A percentile compares a stretch with the other conserved stretches of the same genome.
Conservation (phyloP, 495 filamentous ascomycete genomes). For the Aspergillus ostianus region DNA sequence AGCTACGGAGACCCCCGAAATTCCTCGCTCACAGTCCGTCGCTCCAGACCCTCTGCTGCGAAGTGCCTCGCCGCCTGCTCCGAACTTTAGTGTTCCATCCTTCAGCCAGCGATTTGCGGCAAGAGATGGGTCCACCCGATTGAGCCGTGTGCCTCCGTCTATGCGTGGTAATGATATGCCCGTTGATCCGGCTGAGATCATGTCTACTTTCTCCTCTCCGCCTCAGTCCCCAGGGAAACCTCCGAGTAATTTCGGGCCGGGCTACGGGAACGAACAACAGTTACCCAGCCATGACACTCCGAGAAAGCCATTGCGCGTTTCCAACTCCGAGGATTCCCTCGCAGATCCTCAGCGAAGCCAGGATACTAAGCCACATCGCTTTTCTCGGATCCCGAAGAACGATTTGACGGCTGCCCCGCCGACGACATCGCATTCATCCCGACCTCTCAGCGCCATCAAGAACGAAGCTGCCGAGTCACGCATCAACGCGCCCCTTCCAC, state of each 20-base stretch:
- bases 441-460: not conserved
- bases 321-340: slow-evolving; percentile 37
- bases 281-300: not conserved
- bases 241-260: slow-evolving; percentile 23
- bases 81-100: slow-evolving; percentile 52
- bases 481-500: not conserved
- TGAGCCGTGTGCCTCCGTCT: slow-evolving; percentile 20
- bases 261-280: slow-evolving; percentile 23
- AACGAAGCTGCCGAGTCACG: not conserved
- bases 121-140: slow-evolving; percentile 17
- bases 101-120: slow-evolving; percentile 47
- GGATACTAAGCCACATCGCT: slow-evolving; percentile 15
- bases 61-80: slow-evolving; percentile 41
- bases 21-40: slow-evolving; percentile 27
- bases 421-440: not conserved
- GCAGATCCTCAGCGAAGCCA: slow-evolving; percentile 13
- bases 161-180: slow-evolving; percentile 17
- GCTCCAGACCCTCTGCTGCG: slow-evolving; percentile 29
- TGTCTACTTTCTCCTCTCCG: slow-evolving; percentile 35
- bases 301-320: slow-evolving; percentile 28
- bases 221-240: slow-evolving; percentile 41
- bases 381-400: slow-evolving; percentile 25
- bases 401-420: not conserved
- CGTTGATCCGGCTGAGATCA: slow-evolving; percentile 20
- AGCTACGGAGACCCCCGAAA: slow-evolving; percentile 17